Percentiles rank a stretch among this genome's conserved stretches.
These are phyloP conservation scores for Scutellaria baicalensis DNA, from an alignment of 257 asterid species.

Conservation along the genomic window DNA sequence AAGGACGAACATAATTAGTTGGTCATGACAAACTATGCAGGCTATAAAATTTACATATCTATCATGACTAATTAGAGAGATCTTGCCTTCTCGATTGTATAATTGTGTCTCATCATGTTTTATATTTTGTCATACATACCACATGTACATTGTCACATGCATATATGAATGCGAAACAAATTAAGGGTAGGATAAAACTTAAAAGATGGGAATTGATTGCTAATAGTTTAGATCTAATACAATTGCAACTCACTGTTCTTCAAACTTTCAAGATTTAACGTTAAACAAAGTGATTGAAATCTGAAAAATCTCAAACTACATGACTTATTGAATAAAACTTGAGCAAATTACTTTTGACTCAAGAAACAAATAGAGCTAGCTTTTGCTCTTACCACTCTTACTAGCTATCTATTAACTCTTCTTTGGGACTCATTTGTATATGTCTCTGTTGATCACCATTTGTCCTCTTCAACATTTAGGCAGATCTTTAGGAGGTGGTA, in stretches of 20 bases:
- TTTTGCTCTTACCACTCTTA: background rate
- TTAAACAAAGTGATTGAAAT: background rate
- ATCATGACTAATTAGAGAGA: too few relatives aligned
- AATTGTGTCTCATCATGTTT: too few relatives aligned
- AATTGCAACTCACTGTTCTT: background rate
- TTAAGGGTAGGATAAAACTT: too few relatives aligned
- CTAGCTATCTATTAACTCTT: background rate
- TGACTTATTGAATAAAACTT: constrained; percentile 11
- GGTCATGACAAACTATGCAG: too few relatives aligned
- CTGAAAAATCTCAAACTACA: constrained; percentile 5
- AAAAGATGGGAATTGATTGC: background rate
- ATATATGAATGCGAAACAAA: too few relatives aligned
- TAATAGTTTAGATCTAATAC: background rate
- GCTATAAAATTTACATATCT: too few relatives aligned
- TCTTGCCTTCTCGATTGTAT: too few relatives aligned
- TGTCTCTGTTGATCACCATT: background rate
- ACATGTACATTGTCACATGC: too few relatives aligned
- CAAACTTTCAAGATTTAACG: background rate
- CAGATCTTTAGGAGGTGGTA: constrained; percentile 83
- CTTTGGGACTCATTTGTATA: background rate
- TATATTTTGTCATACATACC: too few relatives aligned
- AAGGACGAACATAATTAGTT: too few relatives aligned
- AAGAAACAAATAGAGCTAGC: constrained; percentile 22
- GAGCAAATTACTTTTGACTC: constrained; percentile 23
- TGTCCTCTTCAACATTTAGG: constrained; percentile 51